Evolutionary conservation across 2,329 filamentous ascomycete species (phyloP).

Genomic region (Alternaria conjuncta): DNA sequence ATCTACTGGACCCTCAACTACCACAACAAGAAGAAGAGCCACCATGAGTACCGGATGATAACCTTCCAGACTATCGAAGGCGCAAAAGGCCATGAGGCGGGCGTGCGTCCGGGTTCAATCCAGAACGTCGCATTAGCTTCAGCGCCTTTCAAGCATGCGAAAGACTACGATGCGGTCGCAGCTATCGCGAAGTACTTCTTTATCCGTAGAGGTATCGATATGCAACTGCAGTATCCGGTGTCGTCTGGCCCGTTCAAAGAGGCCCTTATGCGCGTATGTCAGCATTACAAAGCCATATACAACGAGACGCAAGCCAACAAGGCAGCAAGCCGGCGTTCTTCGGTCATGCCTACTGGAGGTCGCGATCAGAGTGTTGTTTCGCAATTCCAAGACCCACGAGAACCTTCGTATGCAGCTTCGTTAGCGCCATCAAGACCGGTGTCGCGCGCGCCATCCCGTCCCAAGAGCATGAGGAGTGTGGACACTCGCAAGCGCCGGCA

Average conservation of each 20-base stretch:
- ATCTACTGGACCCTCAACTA: conserved; percentile 1
- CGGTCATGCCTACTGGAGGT: not conserved
- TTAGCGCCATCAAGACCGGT: not conserved
- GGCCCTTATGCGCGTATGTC: not conserved
- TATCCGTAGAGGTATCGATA: not conserved
- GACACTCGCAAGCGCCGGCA: not conserved
- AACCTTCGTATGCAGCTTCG: not conserved
- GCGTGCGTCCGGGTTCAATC: not conserved
- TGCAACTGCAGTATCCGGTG: not conserved
- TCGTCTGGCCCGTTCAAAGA: not conserved
- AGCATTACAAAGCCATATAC: not conserved
- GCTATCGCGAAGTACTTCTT: conserved; percentile 8
- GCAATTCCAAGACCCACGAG: not conserved
- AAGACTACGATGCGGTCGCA: not conserved
- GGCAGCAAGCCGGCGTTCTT: not conserved
- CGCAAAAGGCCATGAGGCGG: not conserved
- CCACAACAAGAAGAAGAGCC: not conserved
- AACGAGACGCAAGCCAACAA: not conserved
- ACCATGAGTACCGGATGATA: not conserved
- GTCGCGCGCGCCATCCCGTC: not conserved
- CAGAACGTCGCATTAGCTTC: not conserved
- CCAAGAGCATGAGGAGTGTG: not conserved
- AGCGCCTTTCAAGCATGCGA: not conserved
- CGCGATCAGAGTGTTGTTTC: not conserved
- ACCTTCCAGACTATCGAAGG: not conserved